Conservation (phyloP, 2,329 filamentous ascomycete species). For the Fusarium metavorans region DNA sequence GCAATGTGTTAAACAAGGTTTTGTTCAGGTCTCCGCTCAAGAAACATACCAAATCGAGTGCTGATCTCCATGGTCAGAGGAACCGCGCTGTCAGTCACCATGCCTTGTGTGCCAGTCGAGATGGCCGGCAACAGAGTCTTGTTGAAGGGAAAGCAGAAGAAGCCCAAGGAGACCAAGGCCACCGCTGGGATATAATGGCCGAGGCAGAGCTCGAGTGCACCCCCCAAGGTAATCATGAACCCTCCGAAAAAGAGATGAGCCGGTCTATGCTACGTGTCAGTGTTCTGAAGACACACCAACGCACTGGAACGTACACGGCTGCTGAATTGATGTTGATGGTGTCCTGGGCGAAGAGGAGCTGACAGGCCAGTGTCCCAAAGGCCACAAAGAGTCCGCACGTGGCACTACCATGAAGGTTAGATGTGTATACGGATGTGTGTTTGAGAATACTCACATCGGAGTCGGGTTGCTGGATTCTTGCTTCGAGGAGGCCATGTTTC, state of each 20-base stretch:
- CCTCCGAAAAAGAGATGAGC: slow-evolving; percentile 3
- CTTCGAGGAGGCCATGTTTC: not conserved
- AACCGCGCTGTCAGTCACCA: not conserved
- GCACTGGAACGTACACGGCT: not conserved
- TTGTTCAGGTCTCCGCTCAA: not conserved
- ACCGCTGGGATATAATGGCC: not conserved
- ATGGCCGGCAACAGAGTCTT: not conserved
- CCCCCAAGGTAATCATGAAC: not conserved
- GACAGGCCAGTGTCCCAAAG: slow-evolving; percentile 1
- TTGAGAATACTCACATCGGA: not conserved
- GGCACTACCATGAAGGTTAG: not conserved
- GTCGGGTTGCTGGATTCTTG: not conserved
- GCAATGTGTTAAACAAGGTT: not conserved
- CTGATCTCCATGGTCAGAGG: not conserved
- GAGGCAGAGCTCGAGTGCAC: slow-evolving; percentile 5
- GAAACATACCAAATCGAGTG: not conserved
- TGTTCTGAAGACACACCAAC: no score
- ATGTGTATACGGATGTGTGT: not conserved
- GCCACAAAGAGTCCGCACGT: not conserved
- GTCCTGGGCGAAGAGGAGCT: not conserved
- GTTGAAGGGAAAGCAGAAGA: slow-evolving; percentile 6
- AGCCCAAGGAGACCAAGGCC: not conserved
- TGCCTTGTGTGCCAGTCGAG: not conserved
- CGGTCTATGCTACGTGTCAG: not conserved
- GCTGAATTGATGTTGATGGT: not conserved